phyloP scores from a whole-genome alignment of 169 alveolate species.

The Cryptosporidium muris region DNA sequence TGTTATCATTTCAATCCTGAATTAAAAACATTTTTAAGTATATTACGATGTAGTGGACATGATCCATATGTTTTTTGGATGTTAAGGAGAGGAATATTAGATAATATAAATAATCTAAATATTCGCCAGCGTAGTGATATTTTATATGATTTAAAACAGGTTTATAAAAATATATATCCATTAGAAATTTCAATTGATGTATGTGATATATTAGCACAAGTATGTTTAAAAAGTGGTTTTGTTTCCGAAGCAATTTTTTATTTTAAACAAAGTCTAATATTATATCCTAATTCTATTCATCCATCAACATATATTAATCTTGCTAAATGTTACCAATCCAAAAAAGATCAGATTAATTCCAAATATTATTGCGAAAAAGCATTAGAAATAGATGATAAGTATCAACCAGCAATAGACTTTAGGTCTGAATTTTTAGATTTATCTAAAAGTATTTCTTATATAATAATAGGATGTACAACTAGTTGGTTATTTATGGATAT shows the following conservation, averaged over 20 bases:
- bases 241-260: constrained; percentile 59
- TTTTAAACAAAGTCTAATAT: constrained; percentile 39
- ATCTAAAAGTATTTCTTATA: constrained; percentile 32
- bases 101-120: constrained; percentile 34
- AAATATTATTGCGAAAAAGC: constrained; percentile 49
- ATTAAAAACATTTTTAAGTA: constrained; percentile 42
- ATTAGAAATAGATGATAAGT: constrained; percentile 30
- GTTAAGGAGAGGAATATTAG: constrained; percentile 31
- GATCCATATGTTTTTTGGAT: constrained; percentile 63
- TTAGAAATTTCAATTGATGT: constrained; percentile 51
- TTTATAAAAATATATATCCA: constrained; percentile 56
- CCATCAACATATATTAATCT: constrained; percentile 65
- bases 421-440: constrained; percentile 53
- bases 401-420: constrained; percentile 53
- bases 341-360: constrained; percentile 50
- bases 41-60: constrained; percentile 42
- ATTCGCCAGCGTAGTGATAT: constrained; percentile 51
- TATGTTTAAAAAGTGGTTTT: constrained; percentile 65
- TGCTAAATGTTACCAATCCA: constrained; percentile 67
- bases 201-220: constrained; percentile 50
- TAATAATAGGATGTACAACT: constrained; percentile 43
- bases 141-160: constrained; percentile 24
- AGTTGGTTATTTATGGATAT: constrained; percentile 64
- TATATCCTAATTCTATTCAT: constrained; percentile 53
- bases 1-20: not conserved